Evolutionary conservation across 1,139 yeast genomes (phyloP).

Genomic region (Trichomonascaceae sp.): DNA sequence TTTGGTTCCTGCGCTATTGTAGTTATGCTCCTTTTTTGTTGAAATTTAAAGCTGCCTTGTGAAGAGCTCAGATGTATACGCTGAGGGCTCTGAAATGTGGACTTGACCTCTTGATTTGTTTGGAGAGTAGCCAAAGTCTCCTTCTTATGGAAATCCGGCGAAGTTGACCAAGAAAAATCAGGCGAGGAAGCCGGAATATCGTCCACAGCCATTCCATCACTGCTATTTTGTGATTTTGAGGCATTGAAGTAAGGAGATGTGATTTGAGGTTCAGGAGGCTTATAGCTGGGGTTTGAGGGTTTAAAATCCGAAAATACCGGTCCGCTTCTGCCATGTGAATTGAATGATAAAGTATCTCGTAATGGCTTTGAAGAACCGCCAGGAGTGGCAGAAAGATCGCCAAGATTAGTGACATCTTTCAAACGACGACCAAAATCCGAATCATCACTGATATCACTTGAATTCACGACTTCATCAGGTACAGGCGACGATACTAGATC

Average conservation of each 20-base stretch:
- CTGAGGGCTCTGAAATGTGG: not conserved
- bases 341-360: not conserved
- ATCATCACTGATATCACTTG: slow-evolving; percentile 2
- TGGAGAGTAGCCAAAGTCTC: slow-evolving; percentile 24
- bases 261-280: not conserved
- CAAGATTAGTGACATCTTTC: slow-evolving; percentile 2
- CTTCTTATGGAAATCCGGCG: slow-evolving; percentile 31
- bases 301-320: not conserved
- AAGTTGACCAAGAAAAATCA: slow-evolving; percentile 26
- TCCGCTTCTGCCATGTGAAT: not conserved
- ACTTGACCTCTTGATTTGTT: not conserved
- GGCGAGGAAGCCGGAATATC: not conserved
- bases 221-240: not conserved
- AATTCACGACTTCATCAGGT: not conserved
- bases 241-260: not conserved
- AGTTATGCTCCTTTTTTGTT: not conserved
- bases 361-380: not conserved
- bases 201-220: not conserved
- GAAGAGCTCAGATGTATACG: not conserved
- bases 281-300: not conserved
- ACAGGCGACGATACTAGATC: slow-evolving; percentile 3
- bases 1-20: not conserved
- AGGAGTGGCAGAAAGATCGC: slow-evolving; percentile 1
- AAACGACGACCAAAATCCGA: not conserved
- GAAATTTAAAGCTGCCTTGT: not conserved